Conservation (phyloP, 2,329 filamentous ascomycete genomes). For the Volutella citrinella region DNA sequence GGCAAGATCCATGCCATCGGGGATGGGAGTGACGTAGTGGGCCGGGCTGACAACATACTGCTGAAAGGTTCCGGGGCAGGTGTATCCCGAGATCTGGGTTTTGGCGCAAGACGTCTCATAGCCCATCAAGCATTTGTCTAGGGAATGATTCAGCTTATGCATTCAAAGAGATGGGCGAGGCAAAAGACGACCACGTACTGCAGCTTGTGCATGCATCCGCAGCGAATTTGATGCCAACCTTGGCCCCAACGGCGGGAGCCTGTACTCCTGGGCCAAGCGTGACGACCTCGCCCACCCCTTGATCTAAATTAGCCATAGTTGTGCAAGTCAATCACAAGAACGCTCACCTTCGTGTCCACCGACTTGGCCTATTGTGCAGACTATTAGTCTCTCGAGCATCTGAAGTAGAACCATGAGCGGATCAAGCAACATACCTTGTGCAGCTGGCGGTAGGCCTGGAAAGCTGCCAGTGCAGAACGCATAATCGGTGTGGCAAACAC, state of each 20-base stretch:
- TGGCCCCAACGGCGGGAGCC: no score
- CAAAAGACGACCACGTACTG: no score
- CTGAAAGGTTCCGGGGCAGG: conserved; percentile 5
- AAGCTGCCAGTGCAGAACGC: conserved; percentile 3
- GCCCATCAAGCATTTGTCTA: conserved; percentile 3
- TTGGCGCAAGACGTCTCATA: conserved; percentile 4
- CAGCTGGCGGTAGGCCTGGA: no score
- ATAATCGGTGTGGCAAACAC: conserved; percentile 6
- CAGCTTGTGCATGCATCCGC: no score
- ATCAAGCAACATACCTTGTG: background rate
- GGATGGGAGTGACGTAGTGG: conserved; percentile 7
- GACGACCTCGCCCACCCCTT: background rate
- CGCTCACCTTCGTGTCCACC: conserved; percentile 6
- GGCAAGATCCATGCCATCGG: conserved; percentile 2
- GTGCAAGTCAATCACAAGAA: no score
- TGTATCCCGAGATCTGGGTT: conserved; percentile 4
- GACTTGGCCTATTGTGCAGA: conserved; percentile 4
- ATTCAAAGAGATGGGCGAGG: no score
- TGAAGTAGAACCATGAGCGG: background rate
- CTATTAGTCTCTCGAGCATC: background rate
- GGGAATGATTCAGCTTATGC: background rate
- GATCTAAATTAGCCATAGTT: no score
- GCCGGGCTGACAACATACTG: conserved; percentile 4
- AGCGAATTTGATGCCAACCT: no score
- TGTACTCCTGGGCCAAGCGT: no score